Base-by-base conservation (phyloP, 148 eudicot species). In the Drosera capensis region DNA sequence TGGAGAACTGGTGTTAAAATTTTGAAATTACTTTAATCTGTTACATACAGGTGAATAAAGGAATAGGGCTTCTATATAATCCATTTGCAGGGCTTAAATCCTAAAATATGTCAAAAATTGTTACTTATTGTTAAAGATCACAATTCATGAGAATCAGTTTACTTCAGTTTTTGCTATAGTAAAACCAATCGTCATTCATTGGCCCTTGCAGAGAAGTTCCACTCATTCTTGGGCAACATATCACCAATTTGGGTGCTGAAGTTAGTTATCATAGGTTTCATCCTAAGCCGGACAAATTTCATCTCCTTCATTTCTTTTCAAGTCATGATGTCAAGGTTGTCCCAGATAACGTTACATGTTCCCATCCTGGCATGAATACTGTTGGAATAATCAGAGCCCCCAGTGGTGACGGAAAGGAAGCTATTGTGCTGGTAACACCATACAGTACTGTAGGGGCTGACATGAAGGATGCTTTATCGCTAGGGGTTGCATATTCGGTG, bases 361-460 rank as follows among this genome's bases (percentile, higher is more conserved):
- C 68, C 40, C 43, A 52, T 36, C 60, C 71, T 56, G 85, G 79
- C 54, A 38, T 77, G 45, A 90, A 75, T 58, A 75, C 80, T 14
- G 75, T 76, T 49, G 99, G 99, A 54, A 78, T 90, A 51, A 55
- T 81, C 37, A 78, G 99, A 67, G 99, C 99, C 59, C 85, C 95
- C 34, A 87, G 95, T 55, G 93, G 99, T 21, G 99, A 90, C 62
- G 99, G 99, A 43, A 90, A 90, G 65, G 99, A 90, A 72, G 70
- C 99, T 52, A 84, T 90, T 45, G 79, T 90, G 35, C 43, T 90
- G 58, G 94, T 84, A 40, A 90, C 99, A 40, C 93, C 99, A 69
- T 90, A 78, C 63, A 80, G 85, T 67, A 61, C 99, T 54, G 41
- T 45, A 38, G 66, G 63, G 39, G 58, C 63, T 39, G 71, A 67